A percentile compares a stretch with the other conserved stretches of the same genome.
Evolutionary conservation across 73 alveolate species (phyloP).

Genomic region (Paraurostyla sp.): DNA sequence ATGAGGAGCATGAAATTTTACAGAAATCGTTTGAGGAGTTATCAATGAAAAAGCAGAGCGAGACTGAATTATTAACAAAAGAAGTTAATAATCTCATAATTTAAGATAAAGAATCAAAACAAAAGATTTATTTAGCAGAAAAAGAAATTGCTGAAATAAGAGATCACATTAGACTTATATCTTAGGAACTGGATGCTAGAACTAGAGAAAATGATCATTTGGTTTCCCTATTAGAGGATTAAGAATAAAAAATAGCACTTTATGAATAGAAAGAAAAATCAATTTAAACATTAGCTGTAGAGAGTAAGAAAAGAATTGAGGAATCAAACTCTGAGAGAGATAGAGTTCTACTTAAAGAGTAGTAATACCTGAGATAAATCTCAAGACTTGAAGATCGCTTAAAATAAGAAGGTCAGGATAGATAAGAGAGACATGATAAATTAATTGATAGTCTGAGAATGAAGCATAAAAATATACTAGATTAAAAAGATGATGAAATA

Average conservation of each 20-base stretch:
- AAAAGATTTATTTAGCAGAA: constrained; percentile 26
- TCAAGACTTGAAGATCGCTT: constrained; percentile 70
- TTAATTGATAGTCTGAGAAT: constrained; percentile 67
- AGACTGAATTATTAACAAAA: constrained; percentile 59
- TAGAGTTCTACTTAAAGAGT: constrained; percentile 73
- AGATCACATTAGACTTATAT: constrained; percentile 35
- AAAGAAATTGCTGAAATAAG: constrained; percentile 67
- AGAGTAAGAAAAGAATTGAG: constrained; percentile 74
- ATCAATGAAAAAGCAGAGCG: constrained; percentile 42
- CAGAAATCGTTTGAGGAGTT: constrained; percentile 64
- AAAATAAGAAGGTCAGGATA: constrained; percentile 60
- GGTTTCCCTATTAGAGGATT: constrained; percentile 68
- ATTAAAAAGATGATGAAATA: constrained; percentile 77
- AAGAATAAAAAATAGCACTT: constrained; percentile 68
- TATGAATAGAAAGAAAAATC: constrained; percentile 74
- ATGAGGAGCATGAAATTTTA: constrained; percentile 50
- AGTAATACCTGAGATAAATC: constrained; percentile 69
- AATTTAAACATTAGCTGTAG: constrained; percentile 47
- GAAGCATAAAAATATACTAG: constrained; percentile 65
- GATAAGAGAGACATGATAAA: constrained; percentile 65
- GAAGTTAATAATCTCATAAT: constrained; percentile 25
- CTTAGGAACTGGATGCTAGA: constrained; percentile 62
- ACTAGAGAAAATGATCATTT: constrained; percentile 67
- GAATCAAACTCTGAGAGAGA: constrained; percentile 80
- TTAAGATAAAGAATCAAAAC: constrained; percentile 47